Conservation (phyloP, 2,329 filamentous ascomycete species). For the Aplosporella prunicola region DNA sequence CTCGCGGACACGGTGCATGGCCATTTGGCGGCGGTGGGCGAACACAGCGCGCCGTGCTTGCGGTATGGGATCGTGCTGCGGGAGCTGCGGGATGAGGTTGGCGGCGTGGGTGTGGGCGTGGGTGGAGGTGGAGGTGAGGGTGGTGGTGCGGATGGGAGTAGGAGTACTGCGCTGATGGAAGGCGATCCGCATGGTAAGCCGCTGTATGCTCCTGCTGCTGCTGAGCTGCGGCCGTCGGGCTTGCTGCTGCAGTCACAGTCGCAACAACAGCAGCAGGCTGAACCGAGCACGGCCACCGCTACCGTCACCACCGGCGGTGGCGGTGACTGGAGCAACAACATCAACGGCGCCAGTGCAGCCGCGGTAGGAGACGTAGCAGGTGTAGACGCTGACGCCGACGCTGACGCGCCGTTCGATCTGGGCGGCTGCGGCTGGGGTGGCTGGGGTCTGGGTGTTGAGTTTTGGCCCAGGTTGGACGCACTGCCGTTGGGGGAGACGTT, state of each 20-base stretch:
- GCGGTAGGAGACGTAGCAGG: background rate
- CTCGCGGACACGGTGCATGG: conserved; percentile 37
- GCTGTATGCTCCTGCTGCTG: background rate
- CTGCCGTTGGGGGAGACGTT: conserved; percentile 7
- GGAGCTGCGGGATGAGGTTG: conserved; percentile 7
- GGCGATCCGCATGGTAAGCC: background rate
- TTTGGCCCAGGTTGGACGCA: conserved; percentile 7
- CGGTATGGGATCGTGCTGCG: conserved; percentile 7
- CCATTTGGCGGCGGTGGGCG: conserved; percentile 34
- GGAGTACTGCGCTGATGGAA: background rate
- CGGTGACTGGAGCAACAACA: background rate
- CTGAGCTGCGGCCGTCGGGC: background rate
- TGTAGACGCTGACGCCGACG: background rate
- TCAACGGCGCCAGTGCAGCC: background rate
- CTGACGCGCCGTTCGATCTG: too few relatives aligned
- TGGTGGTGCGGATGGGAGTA: too few relatives aligned
- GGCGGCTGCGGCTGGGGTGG: background rate
- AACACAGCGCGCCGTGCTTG: conserved; percentile 5
- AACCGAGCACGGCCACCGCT: background rate
- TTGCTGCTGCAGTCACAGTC: background rate
- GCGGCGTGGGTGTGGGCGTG: too few relatives aligned
- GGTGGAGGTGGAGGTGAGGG: too few relatives aligned
- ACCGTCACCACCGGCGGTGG: background rate
- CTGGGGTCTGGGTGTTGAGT: background rate
- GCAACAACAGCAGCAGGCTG: background rate